Percentiles rank a stretch among this genome's conserved stretches.
Evolutionary conservation across 73 alveolate genomes (phyloP).

Genomic region (Paramecium sexaurelia): DNA sequence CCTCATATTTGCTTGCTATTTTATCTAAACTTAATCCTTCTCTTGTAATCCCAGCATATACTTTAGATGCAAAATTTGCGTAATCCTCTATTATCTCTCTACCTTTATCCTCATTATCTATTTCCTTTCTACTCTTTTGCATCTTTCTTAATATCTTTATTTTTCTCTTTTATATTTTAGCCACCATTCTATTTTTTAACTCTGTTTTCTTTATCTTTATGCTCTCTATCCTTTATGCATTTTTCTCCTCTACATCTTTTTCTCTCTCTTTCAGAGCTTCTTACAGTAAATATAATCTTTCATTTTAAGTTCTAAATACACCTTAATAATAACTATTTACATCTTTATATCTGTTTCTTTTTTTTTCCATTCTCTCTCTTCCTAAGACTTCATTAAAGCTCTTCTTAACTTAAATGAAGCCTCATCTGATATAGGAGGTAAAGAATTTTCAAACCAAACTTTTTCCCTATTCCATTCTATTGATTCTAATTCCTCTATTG

Average conservation of each 20-base stretch:
- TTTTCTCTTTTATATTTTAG: conserved; percentile 88
- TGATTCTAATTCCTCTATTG: conserved; percentile 96
- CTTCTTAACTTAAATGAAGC: conserved; percentile 96
- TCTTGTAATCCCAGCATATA: conserved; percentile 97
- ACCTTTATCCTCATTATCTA: conserved; percentile 81
- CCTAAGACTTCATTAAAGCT: conserved; percentile 96
- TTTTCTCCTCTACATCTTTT: conserved; percentile 88
- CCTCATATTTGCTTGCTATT: conserved; percentile 95
- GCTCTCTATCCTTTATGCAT: conserved; percentile 88
- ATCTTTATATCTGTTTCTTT: conserved; percentile 93
- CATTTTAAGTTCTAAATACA: conserved; percentile 78
- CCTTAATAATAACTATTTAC: neutral
- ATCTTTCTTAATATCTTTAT: conserved; percentile 96
- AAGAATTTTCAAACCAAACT: conserved; percentile 94
- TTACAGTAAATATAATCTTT: conserved; percentile 83
- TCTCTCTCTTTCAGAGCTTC: conserved; percentile 91
- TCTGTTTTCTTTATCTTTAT: conserved; percentile 89
- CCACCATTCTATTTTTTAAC: conserved; percentile 85
- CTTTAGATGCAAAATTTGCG: conserved; percentile 96
- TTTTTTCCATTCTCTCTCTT: conserved; percentile 97
- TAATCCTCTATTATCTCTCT: conserved; percentile 97
- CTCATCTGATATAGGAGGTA: conserved; percentile 98
- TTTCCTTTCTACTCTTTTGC: conserved; percentile 93
- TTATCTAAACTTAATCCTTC: conserved; percentile 97
- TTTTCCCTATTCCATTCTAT: conserved; percentile 97